phyloP scores from a whole-genome alignment of 345 rosid species.

The Acer saccharum region DNA sequence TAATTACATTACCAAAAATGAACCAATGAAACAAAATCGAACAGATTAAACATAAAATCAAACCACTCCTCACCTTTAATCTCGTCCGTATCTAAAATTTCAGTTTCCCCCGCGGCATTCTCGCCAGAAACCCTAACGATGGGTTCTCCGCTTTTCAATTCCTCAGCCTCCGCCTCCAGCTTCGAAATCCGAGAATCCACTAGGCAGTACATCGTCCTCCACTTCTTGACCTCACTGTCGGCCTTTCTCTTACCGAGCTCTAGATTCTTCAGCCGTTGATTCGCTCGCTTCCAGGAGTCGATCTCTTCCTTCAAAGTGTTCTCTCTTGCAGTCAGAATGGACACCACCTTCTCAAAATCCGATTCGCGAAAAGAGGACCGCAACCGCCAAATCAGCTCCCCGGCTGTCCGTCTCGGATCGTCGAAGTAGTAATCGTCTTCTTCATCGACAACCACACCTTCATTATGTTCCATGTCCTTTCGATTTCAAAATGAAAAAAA shows the following conservation, averaged over 20 bases:
- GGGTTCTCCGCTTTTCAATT: background rate
- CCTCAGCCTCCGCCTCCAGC: slow-evolving; percentile 19
- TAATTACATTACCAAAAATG: too few relatives aligned
- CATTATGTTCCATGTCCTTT: background rate
- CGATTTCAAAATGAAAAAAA: too few relatives aligned
- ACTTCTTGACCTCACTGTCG: slow-evolving; percentile 13
- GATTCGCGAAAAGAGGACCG: slow-evolving; percentile 6
- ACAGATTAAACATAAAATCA: background rate
- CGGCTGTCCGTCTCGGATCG: background rate
- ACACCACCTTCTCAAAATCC: slow-evolving; percentile 21
- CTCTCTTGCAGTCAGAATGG: slow-evolving; percentile 13
- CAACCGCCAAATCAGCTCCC: slow-evolving; percentile 6
- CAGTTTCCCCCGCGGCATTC: background rate
- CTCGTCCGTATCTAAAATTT: background rate
- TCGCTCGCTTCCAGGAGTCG: background rate
- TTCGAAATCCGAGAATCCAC: slow-evolving; percentile 20
- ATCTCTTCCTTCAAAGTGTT: slow-evolving; percentile 16
- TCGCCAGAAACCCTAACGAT: slow-evolving; percentile 12
- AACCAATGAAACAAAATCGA: background rate
- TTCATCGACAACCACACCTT: background rate
- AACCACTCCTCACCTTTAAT: background rate
- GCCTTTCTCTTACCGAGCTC: slow-evolving; percentile 6
- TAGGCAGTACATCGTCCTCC: slow-evolving; percentile 19
- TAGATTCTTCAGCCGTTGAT: background rate
- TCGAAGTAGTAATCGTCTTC: background rate